These are phyloP conservation scores for Citrullus mucosospermus DNA, from an alignment of 306 rosid species.

Conservation along the genomic window DNA sequence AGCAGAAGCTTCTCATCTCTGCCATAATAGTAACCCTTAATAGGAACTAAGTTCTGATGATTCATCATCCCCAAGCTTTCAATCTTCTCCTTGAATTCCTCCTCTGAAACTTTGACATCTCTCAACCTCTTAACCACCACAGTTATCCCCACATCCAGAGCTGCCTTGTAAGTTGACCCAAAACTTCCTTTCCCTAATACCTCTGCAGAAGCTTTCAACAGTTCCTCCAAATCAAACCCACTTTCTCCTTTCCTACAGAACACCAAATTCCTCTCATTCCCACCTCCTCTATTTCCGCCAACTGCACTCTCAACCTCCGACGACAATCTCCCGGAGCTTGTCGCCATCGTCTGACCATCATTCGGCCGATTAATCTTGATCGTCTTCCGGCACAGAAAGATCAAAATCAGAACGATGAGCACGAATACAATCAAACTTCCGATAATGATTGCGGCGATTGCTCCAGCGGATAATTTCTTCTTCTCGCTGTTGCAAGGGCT, in stretches of 20 bases:
- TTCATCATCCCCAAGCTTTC: conserved; percentile 40
- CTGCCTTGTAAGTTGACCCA: conserved; percentile 57
- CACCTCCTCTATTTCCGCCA: conserved; percentile 10
- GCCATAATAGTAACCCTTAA: conserved; percentile 54
- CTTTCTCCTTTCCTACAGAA: conserved; percentile 46
- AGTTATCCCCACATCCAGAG: conserved; percentile 45
- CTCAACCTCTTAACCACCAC: conserved; percentile 54
- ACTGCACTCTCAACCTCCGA: conserved; percentile 8
- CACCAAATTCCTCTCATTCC: conserved; percentile 34
- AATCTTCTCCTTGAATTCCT: conserved; percentile 59
- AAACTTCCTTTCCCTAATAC: conserved; percentile 43
- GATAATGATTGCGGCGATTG: conserved; percentile 74
- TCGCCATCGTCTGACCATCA: conserved; percentile 4
- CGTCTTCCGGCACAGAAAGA: conserved; percentile 26
- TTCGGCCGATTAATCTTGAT: conserved; percentile 1
- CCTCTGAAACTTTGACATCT: conserved; percentile 37
- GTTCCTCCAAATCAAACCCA: conserved; percentile 68
- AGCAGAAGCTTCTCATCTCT: conserved; percentile 81
- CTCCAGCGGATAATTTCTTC: conserved; percentile 44
- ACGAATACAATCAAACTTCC: conserved; percentile 35
- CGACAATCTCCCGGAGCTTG: not conserved
- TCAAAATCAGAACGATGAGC: conserved; percentile 32
- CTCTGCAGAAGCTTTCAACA: conserved; percentile 66
- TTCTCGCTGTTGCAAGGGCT: conserved; percentile 31
- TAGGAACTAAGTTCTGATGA: conserved; percentile 55